Base-by-base conservation (phyloP, 331 rosid genomes). In the Telfairia occidentalis region DNA sequence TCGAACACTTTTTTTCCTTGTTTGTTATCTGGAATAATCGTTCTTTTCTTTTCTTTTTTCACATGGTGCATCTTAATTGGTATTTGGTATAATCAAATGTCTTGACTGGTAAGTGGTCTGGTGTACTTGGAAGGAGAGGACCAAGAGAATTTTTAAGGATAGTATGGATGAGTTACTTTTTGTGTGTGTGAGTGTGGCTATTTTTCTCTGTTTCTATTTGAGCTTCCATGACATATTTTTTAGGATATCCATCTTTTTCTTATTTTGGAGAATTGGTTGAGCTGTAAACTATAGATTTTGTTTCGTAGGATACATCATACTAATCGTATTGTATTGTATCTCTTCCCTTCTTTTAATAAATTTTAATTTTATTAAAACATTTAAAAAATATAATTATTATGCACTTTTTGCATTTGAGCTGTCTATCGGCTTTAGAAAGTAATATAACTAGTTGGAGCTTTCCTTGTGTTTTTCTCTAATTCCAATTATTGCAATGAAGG, bases 401-500 rank as follows among this genome's bases (percentile, higher is more conserved):
- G 70, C 70, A 7, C 23, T 7, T 61, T 32, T 7, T 54, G 15
- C 43, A 28, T 43, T 70, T 24, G 38, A 70, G 37, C 1, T 23
- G 29, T 1, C 24, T 49, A 49, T 5, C 55, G 18, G 54, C 18
- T 49, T 40, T 5, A 52, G 18, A 10, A 28, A 45, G 45, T n/a
- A 18, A 10, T 50, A 40, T 67, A 5, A 67, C 24, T 40, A 67
- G 21, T 38, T 38, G 29, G 49, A 37, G 73, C 19, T 4, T 65
- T 23, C 46, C 16, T 18, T 21, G 46, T 29, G 8, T 18, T 35
- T 19, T 57, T 49, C 6, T 19, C 30, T 34, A 19, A 77, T 60
- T 76, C 65, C 49, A 24, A 65, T n/a, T 76, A 71, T 65, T 79
- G 77, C 65, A 35, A 42, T 84, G 49, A 73, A 93, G 98, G 97